Percentiles rank a stretch among this genome's conserved stretches.
Conservation (phyloP, 768 basidiomycete species). For the Amanita jacksonii region DNA sequence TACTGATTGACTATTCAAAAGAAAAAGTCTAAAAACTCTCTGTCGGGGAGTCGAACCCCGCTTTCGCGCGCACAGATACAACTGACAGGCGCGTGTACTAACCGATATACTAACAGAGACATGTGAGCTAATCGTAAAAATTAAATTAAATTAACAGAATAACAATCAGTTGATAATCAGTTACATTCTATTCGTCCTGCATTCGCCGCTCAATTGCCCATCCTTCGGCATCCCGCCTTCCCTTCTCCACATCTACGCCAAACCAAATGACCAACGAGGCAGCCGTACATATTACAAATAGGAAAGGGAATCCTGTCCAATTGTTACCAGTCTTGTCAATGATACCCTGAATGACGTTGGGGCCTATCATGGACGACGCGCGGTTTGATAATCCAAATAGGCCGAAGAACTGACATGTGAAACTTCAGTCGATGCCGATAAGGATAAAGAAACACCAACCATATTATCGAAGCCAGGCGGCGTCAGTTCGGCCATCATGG, state of each 20-base stretch:
- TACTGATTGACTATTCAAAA: too few species aligned
- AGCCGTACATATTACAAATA: slow-evolving; percentile 58
- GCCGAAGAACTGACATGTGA: slow-evolving; percentile 60
- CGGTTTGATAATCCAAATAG: slow-evolving; percentile 79
- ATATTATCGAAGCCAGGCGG: slow-evolving; percentile 85
- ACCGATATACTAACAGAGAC: slow-evolving; percentile 10
- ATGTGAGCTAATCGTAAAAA: too few species aligned
- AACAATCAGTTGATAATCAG: too few species aligned
- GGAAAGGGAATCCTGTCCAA: slow-evolving; percentile 80
- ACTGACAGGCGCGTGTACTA: slow-evolving; percentile 11
- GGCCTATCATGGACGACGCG: slow-evolving; percentile 81
- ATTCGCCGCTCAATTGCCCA: slow-evolving; percentile 36
- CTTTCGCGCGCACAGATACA: slow-evolving; percentile 8
- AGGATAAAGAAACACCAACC: slow-evolving; percentile 16
- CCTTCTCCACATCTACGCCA: slow-evolving; percentile 53
- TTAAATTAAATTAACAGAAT: too few species aligned
- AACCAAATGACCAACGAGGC: slow-evolving; percentile 78
- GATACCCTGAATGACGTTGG: slow-evolving; percentile 78
- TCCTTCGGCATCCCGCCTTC: slow-evolving; percentile 47
- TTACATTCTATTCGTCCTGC: background rate
- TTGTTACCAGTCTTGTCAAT: slow-evolving; percentile 64
- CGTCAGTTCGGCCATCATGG: slow-evolving; percentile 84
- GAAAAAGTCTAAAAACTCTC: slow-evolving; percentile 9
- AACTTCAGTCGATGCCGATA: background rate
- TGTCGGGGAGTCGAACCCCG: slow-evolving; percentile 13